Percentiles rank a stretch among this genome's conserved stretches.
These are phyloP conservation scores for Pharnaceum exiguum DNA, from an alignment of 148 eudicot species.

Conservation along the genomic window DNA sequence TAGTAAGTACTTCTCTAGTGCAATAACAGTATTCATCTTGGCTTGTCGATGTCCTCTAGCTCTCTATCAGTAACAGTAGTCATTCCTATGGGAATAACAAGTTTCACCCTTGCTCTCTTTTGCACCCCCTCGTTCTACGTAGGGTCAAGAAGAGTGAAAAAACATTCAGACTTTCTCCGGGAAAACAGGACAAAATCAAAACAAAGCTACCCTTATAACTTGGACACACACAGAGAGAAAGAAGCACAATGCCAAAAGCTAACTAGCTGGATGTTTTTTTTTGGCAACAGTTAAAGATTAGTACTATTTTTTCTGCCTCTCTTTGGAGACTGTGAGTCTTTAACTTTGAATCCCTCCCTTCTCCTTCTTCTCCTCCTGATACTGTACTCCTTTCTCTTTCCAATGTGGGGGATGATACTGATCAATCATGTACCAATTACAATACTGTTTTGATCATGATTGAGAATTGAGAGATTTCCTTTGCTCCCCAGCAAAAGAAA, in stretches of 20 bases:
- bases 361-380: not conserved
- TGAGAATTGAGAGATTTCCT: conserved; percentile 13
- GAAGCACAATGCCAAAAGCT: conserved; percentile 12
- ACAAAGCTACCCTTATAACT: conserved; percentile 6
- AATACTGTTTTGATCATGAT: conserved; percentile 20
- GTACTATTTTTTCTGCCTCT: not conserved
- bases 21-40: too few species aligned
- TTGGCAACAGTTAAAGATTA: conserved; percentile 12
- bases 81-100: not conserved
- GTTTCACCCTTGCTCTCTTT: not conserved
- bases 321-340: conserved; percentile 16
- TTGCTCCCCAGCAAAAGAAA: conserved; percentile 17
- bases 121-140: conserved; percentile 29
- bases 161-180: conserved; percentile 18
- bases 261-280: conserved; percentile 4
- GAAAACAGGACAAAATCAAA: conserved; percentile 28
- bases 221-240: not conserved
- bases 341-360: not conserved
- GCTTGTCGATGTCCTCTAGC: too few species aligned
- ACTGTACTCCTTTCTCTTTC: not conserved
- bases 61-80: not conserved
- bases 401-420: not conserved
- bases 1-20: too few species aligned
- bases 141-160: conserved; percentile 23
- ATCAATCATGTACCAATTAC: not conserved